Conservation (phyloP, 768 basidiomycete genomes). For the Lyophyllum decastes region DNA sequence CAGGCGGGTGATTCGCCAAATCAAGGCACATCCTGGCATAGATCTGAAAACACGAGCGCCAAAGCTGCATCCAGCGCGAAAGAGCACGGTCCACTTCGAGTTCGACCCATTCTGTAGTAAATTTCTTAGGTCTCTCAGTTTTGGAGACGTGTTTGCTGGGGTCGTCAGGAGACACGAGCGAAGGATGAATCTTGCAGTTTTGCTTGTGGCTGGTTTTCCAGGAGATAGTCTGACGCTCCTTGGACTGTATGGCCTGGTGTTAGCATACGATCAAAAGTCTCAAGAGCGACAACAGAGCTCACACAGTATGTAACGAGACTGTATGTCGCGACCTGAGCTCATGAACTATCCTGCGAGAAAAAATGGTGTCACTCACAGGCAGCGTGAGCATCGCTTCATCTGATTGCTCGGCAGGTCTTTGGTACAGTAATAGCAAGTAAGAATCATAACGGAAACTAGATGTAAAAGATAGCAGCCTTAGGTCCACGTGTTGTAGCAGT, state of each 20-base stretch:
- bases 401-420: slow-evolving; percentile 6
- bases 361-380: slow-evolving; percentile 2
- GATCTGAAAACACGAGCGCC: slow-evolving; percentile 9
- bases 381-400: slow-evolving; percentile 15
- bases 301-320: slow-evolving; percentile 16
- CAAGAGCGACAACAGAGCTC: background rate
- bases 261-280: background rate
- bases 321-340: background rate
- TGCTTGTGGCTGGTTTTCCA: slow-evolving; percentile 19
- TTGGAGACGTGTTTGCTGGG: slow-evolving; percentile 1
- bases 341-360: background rate
- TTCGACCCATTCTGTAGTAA: slow-evolving; percentile 12
- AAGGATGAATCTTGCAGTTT: slow-evolving; percentile 11
- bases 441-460: too few relatives aligned
- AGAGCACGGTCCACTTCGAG: slow-evolving; percentile 13
- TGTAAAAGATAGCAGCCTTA: too few relatives aligned
- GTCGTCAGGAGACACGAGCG: slow-evolving; percentile 3
- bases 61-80: slow-evolving; percentile 14
- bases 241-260: slow-evolving; percentile 5
- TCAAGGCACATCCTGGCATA: slow-evolving; percentile 11
- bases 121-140: slow-evolving; percentile 8
- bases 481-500: too few relatives aligned
- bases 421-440: slow-evolving; percentile 14
- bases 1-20: slow-evolving; percentile 12
- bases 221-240: slow-evolving; percentile 14